Base-by-base conservation (phyloP, 1,139 yeast genomes). In the Arxiozyma slooffiae region DNA sequence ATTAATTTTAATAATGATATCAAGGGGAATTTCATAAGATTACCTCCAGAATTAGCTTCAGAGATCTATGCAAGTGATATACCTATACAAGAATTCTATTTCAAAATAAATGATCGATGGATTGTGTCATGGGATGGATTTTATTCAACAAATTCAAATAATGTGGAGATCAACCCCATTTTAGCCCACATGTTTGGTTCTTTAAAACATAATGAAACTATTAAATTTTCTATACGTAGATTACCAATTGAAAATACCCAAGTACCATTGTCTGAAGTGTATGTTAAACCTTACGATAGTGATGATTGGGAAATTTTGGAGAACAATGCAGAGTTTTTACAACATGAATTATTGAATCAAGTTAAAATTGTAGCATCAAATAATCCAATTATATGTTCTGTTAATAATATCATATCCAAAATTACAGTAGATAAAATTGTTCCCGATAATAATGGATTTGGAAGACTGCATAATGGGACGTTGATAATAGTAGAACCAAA, bases 231-330 rank as follows among this genome's bases (percentile, higher is more conserved):
- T 20, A 14, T 46, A 3, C 18, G 43, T 9, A 40, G 18, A 41
- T 22, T 30, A 42, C 65, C 34, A 46, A 66, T 76, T 38, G 72
- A 77, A 38, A 72, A 76, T 16, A 11, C n/a, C 2, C 36, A 14
- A 6, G 77, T 72, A 23, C 74, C 70, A 48, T 81, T 89, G 0
- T 68, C 74, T 7, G 78, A 81, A 6, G 81, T 90, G 8, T 81
- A 79, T 61, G 74, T 90, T 44, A 97, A 88, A 62, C 97, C 97
- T 0, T 68, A 78, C 37, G 75, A 86, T 0, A 68, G 82, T 3
- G 77, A 85, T 4, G 98, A 92, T 63, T 92, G 97, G 97, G 97
- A 90, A 59, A 71, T 86, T 41, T 86, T 89, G 6, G 96, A 89
- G 61, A 70, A 85, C 4, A 87, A 92, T 66, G 94, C 96, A 1